Conservation (phyloP, 2,329 filamentous ascomycete species). For the Nothopassalora personata region DNA sequence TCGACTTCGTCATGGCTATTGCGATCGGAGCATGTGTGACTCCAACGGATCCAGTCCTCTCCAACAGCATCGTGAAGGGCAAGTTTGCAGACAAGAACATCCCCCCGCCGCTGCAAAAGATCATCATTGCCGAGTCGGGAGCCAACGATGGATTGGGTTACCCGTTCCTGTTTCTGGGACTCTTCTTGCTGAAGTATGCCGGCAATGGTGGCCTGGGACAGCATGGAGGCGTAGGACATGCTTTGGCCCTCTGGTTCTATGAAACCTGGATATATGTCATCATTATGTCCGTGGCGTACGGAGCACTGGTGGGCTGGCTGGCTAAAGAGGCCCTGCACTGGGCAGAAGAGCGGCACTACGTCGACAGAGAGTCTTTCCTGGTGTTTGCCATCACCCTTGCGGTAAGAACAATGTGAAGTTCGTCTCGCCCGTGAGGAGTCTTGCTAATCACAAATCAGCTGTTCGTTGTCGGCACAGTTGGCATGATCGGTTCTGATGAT, state of each 20-base stretch:
- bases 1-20: constrained; percentile 71
- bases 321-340: constrained; percentile 78
- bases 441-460: constrained; percentile 44
- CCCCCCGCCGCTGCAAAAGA: constrained; percentile 72
- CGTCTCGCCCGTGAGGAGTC: not conserved
- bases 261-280: constrained; percentile 84
- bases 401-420: constrained; percentile 37
- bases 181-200: constrained; percentile 76
- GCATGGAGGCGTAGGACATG: constrained; percentile 56
- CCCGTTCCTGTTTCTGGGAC: constrained; percentile 76
- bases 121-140: constrained; percentile 63
- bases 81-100: constrained; percentile 91
- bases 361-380: constrained; percentile 81
- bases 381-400: constrained; percentile 81
- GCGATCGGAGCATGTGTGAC: constrained; percentile 83
- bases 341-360: constrained; percentile 73
- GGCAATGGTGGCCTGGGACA: constrained; percentile 53
- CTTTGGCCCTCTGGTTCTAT: constrained; percentile 75
- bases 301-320: constrained; percentile 70
- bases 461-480: constrained; percentile 81
- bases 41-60: constrained; percentile 82
- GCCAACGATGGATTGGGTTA: constrained; percentile 88
- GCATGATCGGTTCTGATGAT: constrained; percentile 82
- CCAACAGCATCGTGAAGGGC: constrained; percentile 86
- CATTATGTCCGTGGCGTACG: constrained; percentile 70